Conservation (phyloP, 2,329 filamentous ascomycete genomes). For the Penicillium sp. region DNA sequence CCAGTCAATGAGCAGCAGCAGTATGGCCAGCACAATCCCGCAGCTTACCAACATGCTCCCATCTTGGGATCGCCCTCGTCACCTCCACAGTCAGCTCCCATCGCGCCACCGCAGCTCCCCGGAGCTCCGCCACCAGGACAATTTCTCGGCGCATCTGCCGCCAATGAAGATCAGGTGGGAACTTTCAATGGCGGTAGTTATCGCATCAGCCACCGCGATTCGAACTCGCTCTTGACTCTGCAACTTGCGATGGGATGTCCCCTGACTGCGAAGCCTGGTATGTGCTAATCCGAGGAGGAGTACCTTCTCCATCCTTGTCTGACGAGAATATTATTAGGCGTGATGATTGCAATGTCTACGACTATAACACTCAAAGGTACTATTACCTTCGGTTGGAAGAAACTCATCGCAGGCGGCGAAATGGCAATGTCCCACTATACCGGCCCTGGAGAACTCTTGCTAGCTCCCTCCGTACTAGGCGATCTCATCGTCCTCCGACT, state of each 20-base stretch:
- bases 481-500: slow-evolving; percentile 83
- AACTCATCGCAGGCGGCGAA: slow-evolving; percentile 80
- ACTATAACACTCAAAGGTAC: slow-evolving; percentile 80
- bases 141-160: slow-evolving; percentile 59
- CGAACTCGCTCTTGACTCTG: slow-evolving; percentile 84
- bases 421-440: slow-evolving; percentile 78
- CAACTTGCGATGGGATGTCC: slow-evolving; percentile 90
- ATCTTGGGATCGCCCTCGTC: too few species aligned
- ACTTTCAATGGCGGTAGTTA: slow-evolving; percentile 97
- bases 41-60: too few species aligned
- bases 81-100: too few species aligned
- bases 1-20: background rate
- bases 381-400: slow-evolving; percentile 87
- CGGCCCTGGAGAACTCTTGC: slow-evolving; percentile 84
- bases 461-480: slow-evolving; percentile 77
- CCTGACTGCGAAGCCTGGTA: slow-evolving; percentile 74
- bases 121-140: slow-evolving; percentile 53
- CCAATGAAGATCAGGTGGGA: slow-evolving; percentile 76
- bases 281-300: background rate
- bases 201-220: slow-evolving; percentile 87
- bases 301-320: too few species aligned
- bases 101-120: too few species aligned
- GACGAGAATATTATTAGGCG: slow-evolving; percentile 47
- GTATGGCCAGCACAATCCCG: background rate
- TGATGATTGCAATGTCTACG: slow-evolving; percentile 94